These are phyloP conservation scores for Papiliotrema fonsecae DNA, from an alignment of 1,284 basidiomycete genomes.

Conservation along the genomic window DNA sequence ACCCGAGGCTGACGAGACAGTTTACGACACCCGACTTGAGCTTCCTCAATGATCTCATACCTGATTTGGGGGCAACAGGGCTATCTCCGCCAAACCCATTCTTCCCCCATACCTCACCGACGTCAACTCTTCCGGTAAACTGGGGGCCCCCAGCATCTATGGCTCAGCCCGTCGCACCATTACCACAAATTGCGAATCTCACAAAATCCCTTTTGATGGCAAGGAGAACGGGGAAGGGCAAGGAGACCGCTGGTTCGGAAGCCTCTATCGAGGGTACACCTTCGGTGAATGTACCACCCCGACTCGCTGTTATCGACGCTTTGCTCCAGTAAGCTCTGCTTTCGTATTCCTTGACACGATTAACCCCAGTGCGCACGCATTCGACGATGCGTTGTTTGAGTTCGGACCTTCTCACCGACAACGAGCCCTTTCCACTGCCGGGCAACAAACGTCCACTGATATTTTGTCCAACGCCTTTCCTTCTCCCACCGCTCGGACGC, in stretches of 20 bases:
- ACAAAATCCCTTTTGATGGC: constrained; percentile 15
- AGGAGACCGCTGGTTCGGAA: not conserved
- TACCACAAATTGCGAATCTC: constrained; percentile 17
- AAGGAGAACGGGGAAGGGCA: constrained; percentile 12
- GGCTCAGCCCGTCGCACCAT: not conserved
- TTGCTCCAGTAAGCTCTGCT: constrained; percentile 15
- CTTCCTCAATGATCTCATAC: constrained; percentile 18
- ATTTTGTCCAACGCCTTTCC: constrained; percentile 32
- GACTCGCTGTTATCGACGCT: constrained; percentile 15
- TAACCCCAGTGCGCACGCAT: constrained; percentile 13
- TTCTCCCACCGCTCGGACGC: constrained; percentile 23
- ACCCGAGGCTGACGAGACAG: too few relatives aligned
- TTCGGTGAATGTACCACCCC: constrained; percentile 4
- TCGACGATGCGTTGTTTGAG: constrained; percentile 23
- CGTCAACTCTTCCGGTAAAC: constrained; percentile 4
- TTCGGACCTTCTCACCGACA: constrained; percentile 27
- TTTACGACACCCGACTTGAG: constrained; percentile 11
- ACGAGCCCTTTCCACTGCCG: constrained; percentile 7
- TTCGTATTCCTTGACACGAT: not conserved
- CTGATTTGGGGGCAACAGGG: not conserved
- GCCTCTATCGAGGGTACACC: not conserved
- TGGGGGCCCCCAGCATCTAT: constrained; percentile 2
- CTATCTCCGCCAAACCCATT: not conserved
- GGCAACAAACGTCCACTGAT: constrained; percentile 11
- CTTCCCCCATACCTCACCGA: constrained; percentile 4